Base-by-base conservation (phyloP, 73 alveolate species). In the Tetrahymena malaccensis region DNA sequence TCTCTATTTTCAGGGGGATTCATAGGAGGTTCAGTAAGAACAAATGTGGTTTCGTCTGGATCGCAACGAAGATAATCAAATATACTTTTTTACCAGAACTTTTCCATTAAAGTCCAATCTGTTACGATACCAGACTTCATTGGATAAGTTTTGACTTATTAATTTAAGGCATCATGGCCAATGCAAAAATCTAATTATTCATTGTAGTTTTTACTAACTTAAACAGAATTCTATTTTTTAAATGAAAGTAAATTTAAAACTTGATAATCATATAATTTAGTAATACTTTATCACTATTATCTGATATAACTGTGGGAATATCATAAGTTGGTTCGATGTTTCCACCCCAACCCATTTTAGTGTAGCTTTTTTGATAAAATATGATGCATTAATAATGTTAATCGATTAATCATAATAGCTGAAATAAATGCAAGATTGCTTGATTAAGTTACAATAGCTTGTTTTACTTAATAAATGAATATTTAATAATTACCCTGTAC, bases 21-120 rank as follows among this genome's bases (percentile, higher is more conserved):
- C 99, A 99, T 97, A 6, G 99, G 99, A n/a, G 99, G 99, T 95
- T 99, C 99, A 50, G 99, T 99, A 85, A 99, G 97, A 34, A 98
- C 95, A 93, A 99, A 98, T 83, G 96, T 97, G 97, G 99, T 98
- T 89, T 99, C 99, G 84, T 98, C 99, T 17, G 99, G 99, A 93
- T 98, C 99, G 96, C 98, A 95, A 85, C 99, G 94, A 44, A 98
- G 94, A 84, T 96, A 96, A 94, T 97, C 96, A 43, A 96, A 97
- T 95, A 98, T 98, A 15, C 99, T 96, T 93, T 98, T 97, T 94
- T 98, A 99, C 99, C 99, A 98, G 97, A 97, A 98, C 96, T 98
- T 99, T 95, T 99, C 99, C 99, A 99, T 99, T 55, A 98, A 97
- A 84, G 98, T 99, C 99, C 99, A 99, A 94, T 98, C 97, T 93